phyloP scores from a whole-genome alignment of 2,329 filamentous ascomycete species.

The Calonectria hawksworthii region DNA sequence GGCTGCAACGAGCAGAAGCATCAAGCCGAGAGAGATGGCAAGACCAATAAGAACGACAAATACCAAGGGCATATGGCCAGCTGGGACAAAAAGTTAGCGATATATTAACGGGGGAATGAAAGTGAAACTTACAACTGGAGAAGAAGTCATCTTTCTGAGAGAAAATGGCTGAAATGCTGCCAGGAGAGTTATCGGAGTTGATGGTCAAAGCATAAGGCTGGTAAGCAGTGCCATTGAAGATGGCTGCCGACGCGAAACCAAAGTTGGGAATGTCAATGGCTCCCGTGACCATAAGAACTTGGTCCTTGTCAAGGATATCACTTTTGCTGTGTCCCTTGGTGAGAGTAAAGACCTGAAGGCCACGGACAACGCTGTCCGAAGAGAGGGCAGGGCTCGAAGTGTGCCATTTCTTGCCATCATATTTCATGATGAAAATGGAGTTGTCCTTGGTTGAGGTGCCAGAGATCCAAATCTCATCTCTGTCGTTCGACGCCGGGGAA shows the following conservation, averaged over 20 bases:
- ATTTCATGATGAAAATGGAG: constrained; percentile 85
- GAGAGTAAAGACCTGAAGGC: constrained; percentile 85
- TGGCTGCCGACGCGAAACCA: constrained; percentile 85
- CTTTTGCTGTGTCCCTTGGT: constrained; percentile 76
- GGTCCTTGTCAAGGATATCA: constrained; percentile 73
- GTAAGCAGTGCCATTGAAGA: constrained; percentile 88
- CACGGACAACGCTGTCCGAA: constrained; percentile 77
- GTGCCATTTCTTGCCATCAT: constrained; percentile 80
- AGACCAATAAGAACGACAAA: constrained; percentile 86
- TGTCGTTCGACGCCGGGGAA: constrained; percentile 78
- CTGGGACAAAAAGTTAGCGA: constrained; percentile 43
- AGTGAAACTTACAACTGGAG: constrained; percentile 67
- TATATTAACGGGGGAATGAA: background rate
- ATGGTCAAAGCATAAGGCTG: constrained; percentile 86
- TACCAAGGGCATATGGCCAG: constrained; percentile 75
- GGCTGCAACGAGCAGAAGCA: constrained; percentile 81
- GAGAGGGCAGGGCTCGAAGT: constrained; percentile 75
- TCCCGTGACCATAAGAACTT: constrained; percentile 88
- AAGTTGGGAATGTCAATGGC: constrained; percentile 81
- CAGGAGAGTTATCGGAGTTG: constrained; percentile 72
- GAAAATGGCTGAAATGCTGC: constrained; percentile 86
- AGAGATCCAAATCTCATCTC: constrained; percentile 84
- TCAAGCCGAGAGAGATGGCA: constrained; percentile 81
- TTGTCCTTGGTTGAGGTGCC: constrained; percentile 76
- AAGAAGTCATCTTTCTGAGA: constrained; percentile 87